phyloP scores from a whole-genome alignment of 805 yeast genomes.

The Scheffersomyces spartinae region DNA sequence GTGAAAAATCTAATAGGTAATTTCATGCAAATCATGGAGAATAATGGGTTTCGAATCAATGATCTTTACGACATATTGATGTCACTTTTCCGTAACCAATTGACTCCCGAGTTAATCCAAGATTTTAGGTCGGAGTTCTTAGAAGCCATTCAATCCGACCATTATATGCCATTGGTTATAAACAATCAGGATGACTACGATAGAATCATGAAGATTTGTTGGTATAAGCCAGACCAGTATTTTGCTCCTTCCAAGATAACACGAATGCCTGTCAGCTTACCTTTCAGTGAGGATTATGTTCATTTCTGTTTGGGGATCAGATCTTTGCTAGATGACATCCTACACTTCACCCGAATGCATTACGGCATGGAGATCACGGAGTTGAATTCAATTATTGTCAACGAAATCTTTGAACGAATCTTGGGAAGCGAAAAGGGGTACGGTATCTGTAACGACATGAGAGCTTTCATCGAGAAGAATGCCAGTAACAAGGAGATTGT shows the following conservation, averaged over 20 bases:
- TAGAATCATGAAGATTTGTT: constrained; percentile 50
- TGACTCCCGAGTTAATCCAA: constrained; percentile 41
- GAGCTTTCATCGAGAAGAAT: constrained; percentile 48
- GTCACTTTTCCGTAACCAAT: constrained; percentile 43
- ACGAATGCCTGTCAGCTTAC: constrained; percentile 51
- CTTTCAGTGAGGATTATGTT: constrained; percentile 83
- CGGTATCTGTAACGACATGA: constrained; percentile 48
- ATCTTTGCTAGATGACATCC: constrained; percentile 49
- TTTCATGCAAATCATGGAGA: constrained; percentile 67
- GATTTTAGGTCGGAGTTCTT: constrained; percentile 53
- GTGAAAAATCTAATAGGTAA: constrained; percentile 58
- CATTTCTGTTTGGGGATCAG: constrained; percentile 72
- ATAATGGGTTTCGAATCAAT: constrained; percentile 47
- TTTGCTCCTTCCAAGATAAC: constrained; percentile 33
- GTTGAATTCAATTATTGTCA: constrained; percentile 43
- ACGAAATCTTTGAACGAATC: constrained; percentile 56
- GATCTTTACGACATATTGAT: constrained; percentile 54
- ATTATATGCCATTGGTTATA: constrained; percentile 77
- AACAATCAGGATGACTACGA: constrained; percentile 49
- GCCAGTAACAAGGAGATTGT: constrained; percentile 79
- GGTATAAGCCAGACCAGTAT: constrained; percentile 49
- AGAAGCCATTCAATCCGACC: constrained; percentile 60
- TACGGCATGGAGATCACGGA: constrained; percentile 53
- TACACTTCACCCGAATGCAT: constrained; percentile 53
- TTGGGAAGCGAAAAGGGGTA: constrained; percentile 35